Evolutionary conservation across 2,329 filamentous ascomycete species (phyloP).

Genomic region (Bipolaris sorokiniana): DNA sequence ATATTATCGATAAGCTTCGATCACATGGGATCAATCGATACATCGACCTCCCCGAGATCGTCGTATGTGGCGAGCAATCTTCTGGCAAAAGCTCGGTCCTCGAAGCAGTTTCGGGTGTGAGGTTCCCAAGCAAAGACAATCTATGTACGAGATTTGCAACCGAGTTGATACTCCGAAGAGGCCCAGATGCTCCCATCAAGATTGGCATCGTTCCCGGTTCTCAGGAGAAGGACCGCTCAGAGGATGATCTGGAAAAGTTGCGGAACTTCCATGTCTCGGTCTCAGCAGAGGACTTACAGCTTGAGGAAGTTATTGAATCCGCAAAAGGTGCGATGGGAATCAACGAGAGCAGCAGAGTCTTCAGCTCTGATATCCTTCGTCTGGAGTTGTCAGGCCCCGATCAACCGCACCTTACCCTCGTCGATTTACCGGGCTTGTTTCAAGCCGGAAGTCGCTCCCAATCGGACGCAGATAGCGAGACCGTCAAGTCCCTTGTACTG

Average conservation of each 20-base stretch:
- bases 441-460: too few species aligned
- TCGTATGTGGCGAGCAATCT: conserved; percentile 35
- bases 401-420: conserved; percentile 41
- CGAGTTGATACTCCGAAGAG: conserved; percentile 50
- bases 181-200: conserved; percentile 21
- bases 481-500: too few species aligned
- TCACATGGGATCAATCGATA: conserved; percentile 50
- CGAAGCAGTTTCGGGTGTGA: conserved; percentile 56
- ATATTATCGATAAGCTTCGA: too few species aligned
- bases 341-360: too few species aligned
- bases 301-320: too few species aligned
- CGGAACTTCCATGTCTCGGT: too few species aligned
- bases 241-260: too few species aligned
- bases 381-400: conserved; percentile 50
- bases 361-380: conserved; percentile 50
- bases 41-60: conserved; percentile 46
- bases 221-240: conserved; percentile 41
- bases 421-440: too few species aligned
- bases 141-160: conserved; percentile 67
- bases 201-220: conserved; percentile 24
- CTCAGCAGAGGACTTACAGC: too few species aligned
- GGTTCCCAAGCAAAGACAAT: conserved; percentile 62
- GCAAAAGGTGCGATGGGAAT: too few species aligned
- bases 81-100: conserved; percentile 40
- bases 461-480: too few species aligned